Evolutionary conservation across 768 basidiomycete species (phyloP), one percentile per base, ranked within the genome.

Genomic region (Lactarius hengduanensis): DNA sequence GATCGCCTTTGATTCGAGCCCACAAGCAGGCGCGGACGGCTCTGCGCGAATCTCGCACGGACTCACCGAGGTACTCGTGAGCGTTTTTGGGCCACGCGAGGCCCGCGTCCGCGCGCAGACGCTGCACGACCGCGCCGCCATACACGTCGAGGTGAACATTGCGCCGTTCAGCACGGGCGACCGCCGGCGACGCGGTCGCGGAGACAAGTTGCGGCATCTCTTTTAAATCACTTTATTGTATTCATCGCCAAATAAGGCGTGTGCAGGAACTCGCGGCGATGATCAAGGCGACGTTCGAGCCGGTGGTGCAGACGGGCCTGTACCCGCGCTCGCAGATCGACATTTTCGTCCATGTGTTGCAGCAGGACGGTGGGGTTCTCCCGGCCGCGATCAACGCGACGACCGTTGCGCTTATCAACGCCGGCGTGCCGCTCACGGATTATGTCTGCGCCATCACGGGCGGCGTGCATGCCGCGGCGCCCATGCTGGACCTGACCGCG

Each of bases 251-350:
- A 70, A 36, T 13, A 38, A 96, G 96, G 77, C 93, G 94, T 18
- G 82, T 92, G 69, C 80, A 91, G 67, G 97, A 99, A 78, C 81
- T 97, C 69, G 91, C 90, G 13, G 82, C 92, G 2, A 86, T 89
- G 28, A 88, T 98, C 69, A 92, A 93, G 78, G 88, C 92, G 36
- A 98, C 97, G 0, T 98, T 99, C 74, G 96, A 98, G 74, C 94
- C 96, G 50, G 94, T 96, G 63, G 85, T 99, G 28, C 91, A 94
- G 74, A 90, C 91, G 8, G 84, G 83, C 67, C 84, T 99, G 57
- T 98, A 97, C 78, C 96, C 96, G 26, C 88, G 97, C 58, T 92
- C 92, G 40, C 89, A 95, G 75, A 97, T 99, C 75, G 93, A 96
- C 77, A 88, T 99, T 67, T 92, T 88, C 76, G 82, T 99, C 8